Evolutionary conservation across 2,329 filamentous ascomycete genomes (phyloP).

Genomic region (Aureobasidium zeae): DNA sequence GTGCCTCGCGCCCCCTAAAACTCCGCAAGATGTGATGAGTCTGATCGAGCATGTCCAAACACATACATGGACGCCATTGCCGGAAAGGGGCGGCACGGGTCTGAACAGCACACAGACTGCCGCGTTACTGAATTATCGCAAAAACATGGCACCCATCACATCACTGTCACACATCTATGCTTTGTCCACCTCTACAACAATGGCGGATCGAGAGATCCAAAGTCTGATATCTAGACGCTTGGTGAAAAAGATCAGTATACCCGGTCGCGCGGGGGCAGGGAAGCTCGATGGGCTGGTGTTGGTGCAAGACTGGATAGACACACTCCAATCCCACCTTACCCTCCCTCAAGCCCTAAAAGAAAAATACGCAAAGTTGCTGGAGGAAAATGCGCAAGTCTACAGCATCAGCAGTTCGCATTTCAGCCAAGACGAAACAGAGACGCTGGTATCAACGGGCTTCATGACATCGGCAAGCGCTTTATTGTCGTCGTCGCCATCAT

Average conservation of each 20-base stretch:
- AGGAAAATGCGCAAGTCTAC: conserved; percentile 40
- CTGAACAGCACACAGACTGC: conserved; percentile 56
- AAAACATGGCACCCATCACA: conserved; percentile 52
- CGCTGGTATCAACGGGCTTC: conserved; percentile 58
- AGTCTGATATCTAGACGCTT: conserved; percentile 49
- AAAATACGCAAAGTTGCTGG: conserved; percentile 46
- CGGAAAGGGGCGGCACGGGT: conserved; percentile 45
- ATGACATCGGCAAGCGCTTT: conserved; percentile 44
- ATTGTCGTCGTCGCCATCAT: no score
- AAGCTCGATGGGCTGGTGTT: conserved; percentile 55
- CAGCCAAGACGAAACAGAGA: conserved; percentile 41
- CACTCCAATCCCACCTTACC: conserved; percentile 21
- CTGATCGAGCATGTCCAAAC: conserved; percentile 50
- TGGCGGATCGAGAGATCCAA: conserved; percentile 58
- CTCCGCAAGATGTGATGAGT: conserved; percentile 45
- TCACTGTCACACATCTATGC: conserved; percentile 58
- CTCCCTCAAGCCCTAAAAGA: conserved; percentile 35
- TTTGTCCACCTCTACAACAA: conserved; percentile 52
- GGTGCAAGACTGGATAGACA: conserved; percentile 44
- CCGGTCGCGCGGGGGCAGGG: conserved; percentile 51
- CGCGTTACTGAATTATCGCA: conserved; percentile 54
- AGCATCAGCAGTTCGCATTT: conserved; percentile 37
- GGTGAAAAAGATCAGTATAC: conserved; percentile 55
- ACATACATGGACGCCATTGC: conserved; percentile 57
- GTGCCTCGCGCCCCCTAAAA: conserved; percentile 50